These are phyloP conservation scores for Ballota nigra DNA, from an alignment of 257 asterid species.

Conservation along the genomic window DNA sequence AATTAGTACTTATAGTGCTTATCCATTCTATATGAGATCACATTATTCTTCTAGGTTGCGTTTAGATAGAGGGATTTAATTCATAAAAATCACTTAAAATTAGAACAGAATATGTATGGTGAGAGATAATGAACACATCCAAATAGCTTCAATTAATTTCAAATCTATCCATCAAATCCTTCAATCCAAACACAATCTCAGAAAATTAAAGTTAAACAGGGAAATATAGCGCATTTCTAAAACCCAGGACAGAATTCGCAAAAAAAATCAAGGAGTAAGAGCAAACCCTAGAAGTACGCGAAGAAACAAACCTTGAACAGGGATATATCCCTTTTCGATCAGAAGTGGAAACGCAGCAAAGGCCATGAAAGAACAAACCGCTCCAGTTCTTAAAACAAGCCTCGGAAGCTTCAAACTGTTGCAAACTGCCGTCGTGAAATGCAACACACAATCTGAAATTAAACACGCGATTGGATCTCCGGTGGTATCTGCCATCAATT, in stretches of 20 bases:
- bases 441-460: slow-evolving; percentile 22
- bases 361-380: slow-evolving; percentile 28
- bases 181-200: neutral
- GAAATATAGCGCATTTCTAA: neutral
- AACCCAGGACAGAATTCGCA: neutral
- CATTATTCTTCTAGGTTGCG: neutral
- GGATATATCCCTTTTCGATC: slow-evolving; percentile 19
- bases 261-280: neutral
- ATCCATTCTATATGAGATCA: neutral
- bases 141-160: neutral
- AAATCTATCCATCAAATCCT: neutral
- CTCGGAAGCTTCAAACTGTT: slow-evolving; percentile 34
- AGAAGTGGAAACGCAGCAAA: slow-evolving; percentile 29
- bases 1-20: neutral
- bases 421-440: slow-evolving; percentile 28
- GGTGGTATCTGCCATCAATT: slow-evolving; percentile 1
- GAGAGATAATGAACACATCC: neutral
- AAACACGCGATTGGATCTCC: slow-evolving; percentile 23
- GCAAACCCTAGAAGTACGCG: neutral
- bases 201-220: neutral
- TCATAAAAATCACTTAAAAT: neutral
- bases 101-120: neutral
- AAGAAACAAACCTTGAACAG: slow-evolving; percentile 21
- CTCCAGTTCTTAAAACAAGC: slow-evolving; percentile 33
- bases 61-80: neutral